A percentile compares a stretch with the other conserved stretches of the same genome.
Conservation (phyloP, 495 filamentous ascomycete species). For the Trichocladium uniseriatum region DNA sequence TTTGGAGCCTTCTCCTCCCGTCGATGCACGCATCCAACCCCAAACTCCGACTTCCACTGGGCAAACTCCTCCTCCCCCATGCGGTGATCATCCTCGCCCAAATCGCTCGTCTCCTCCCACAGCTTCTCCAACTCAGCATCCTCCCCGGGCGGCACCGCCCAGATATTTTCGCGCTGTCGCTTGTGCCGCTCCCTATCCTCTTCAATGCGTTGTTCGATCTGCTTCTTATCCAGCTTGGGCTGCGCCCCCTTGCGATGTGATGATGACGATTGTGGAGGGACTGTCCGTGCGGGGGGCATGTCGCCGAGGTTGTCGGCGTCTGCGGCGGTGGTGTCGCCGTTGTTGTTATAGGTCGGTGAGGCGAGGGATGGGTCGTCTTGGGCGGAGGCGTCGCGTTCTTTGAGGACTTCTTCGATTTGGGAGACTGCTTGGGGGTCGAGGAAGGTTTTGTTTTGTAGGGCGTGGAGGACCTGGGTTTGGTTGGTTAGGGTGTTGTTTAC, state of each 20-base stretch:
- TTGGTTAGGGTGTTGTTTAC: neutral
- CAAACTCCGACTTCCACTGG: constrained; percentile 34
- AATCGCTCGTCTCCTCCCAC: constrained; percentile 71
- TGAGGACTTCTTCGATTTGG: constrained; percentile 73
- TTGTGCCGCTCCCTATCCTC: constrained; percentile 96
- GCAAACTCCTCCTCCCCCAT: constrained; percentile 61
- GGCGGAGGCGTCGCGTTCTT: constrained; percentile 53
- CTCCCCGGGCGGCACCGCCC: constrained; percentile 63
- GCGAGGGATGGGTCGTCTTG: constrained; percentile 33
- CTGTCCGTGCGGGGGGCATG: constrained; percentile 25
- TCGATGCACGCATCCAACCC: constrained; percentile 14
- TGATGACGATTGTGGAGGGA: constrained; percentile 7
- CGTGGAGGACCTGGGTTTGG: constrained; percentile 49
- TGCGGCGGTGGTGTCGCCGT: constrained; percentile 15
- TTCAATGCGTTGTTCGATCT: constrained; percentile 92
- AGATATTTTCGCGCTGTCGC: constrained; percentile 76
- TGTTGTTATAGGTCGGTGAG: constrained; percentile 22
- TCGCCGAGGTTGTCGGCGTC: constrained; percentile 3
- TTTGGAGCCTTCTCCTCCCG: constrained; percentile 1
- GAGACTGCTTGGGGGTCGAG: constrained; percentile 56
- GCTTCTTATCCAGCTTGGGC: constrained; percentile 59
- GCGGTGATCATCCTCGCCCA: constrained; percentile 74
- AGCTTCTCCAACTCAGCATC: constrained; percentile 55
- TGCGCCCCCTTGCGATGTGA: constrained; percentile 15
- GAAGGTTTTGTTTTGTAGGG: constrained; percentile 56